phyloP scores from a whole-genome alignment of 495 filamentous ascomycete species.

The Tuber melanosporum region DNA sequence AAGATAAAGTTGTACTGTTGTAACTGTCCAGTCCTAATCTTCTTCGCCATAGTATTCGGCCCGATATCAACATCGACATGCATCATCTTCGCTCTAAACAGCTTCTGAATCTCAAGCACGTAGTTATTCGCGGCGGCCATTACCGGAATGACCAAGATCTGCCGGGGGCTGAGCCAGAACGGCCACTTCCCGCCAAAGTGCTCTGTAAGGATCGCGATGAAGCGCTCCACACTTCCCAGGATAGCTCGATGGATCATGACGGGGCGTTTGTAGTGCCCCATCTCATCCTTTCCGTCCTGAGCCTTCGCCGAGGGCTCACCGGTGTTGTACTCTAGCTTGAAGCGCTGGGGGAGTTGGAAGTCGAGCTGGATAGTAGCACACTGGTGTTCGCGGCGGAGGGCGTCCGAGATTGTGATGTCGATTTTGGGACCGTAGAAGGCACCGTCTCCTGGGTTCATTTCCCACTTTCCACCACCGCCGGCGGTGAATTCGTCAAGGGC shows the following conservation, averaged over 20 bases:
- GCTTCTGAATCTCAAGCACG: conserved; percentile 67
- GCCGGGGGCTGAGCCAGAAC: conserved; percentile 91
- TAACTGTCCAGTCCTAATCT: conserved; percentile 82
- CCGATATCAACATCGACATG: conserved; percentile 80
- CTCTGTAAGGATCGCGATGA: conserved; percentile 87
- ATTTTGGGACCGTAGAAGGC: conserved; percentile 98
- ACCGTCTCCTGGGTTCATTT: conserved; percentile 84
- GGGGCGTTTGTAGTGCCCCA: conserved; percentile 72
- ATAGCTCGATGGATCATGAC: conserved; percentile 98
- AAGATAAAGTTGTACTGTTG: conserved; percentile 89
- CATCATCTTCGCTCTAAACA: conserved; percentile 54
- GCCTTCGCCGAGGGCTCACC: conserved; percentile 49
- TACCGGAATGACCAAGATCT: conserved; percentile 87
- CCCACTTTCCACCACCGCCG: conserved; percentile 65
- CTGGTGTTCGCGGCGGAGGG: conserved; percentile 69
- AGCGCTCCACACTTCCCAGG: conserved; percentile 86
- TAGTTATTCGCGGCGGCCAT: conserved; percentile 80
- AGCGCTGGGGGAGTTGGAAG: conserved; percentile 82
- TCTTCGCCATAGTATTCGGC: conserved; percentile 92
- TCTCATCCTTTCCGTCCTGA: conserved; percentile 42
- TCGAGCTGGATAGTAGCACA: conserved; percentile 98
- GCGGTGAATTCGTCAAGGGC: conserved; percentile 69
- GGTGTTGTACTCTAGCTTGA: conserved; percentile 76
- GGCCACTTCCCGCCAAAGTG: conserved; percentile 98
- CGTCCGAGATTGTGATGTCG: conserved; percentile 82